Evolutionary conservation across 2,329 filamentous ascomycete species (phyloP).

Genomic region (Sclerotinia nivalis): DNA sequence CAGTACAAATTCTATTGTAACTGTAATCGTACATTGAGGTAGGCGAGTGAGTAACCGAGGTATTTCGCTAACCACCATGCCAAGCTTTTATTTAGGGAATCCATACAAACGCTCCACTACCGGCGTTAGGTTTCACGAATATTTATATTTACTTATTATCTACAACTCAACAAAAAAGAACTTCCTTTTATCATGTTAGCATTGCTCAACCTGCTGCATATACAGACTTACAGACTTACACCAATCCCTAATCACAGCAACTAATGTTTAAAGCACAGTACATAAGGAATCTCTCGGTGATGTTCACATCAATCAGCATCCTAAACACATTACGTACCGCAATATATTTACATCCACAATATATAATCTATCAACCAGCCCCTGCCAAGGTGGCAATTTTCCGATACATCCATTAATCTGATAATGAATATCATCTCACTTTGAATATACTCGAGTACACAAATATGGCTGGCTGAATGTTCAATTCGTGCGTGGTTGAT

Average conservation of each 20-base stretch:
- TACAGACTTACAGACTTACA: not conserved
- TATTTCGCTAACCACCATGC: too few relatives aligned
- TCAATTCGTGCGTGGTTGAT: not conserved
- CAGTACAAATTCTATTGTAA: not conserved
- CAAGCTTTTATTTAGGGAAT: too few relatives aligned
- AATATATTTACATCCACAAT: not conserved
- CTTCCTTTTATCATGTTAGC: not conserved
- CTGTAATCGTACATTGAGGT: too few relatives aligned
- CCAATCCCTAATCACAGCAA: not conserved
- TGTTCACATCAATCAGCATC: slow-evolving; percentile 2
- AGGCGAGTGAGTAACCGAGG: too few relatives aligned
- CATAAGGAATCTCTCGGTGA: not conserved
- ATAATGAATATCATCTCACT: not conserved
- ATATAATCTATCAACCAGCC: not conserved
- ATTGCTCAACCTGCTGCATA: not conserved
- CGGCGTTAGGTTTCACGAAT: too few relatives aligned
- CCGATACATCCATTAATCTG: not conserved
- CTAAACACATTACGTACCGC: slow-evolving; percentile 3
- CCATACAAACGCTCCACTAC: too few relatives aligned
- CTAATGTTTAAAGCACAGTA: not conserved
- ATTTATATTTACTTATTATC: too few relatives aligned
- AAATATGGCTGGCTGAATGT: not conserved
- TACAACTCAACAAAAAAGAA: too few relatives aligned
- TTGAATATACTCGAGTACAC: not conserved
- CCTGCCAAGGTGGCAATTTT: not conserved